Base-by-base conservation (phyloP, 1,139 yeast genomes). In the Starmera stellimalicola region DNA sequence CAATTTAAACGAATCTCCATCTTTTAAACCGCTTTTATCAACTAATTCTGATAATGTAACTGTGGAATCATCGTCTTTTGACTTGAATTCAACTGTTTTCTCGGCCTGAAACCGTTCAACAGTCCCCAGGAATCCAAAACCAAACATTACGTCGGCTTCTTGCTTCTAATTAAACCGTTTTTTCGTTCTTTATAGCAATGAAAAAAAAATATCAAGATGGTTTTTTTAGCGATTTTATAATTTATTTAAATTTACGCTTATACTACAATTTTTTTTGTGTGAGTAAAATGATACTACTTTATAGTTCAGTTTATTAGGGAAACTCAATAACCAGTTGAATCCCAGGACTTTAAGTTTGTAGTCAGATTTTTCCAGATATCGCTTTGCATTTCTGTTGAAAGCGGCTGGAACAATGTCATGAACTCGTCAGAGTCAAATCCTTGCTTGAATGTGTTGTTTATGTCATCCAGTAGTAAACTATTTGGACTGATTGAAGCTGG, bases 1-100 rank as follows among this genome's bases (percentile, higher is more conserved):
- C 47, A 81, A 62, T 60, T 69, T 65, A 50, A 77, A 72, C 43
- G 62, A 58, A 12, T 68, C 47, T 7, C 63, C 62, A 32, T 68
- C 53, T 11, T 51, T 48, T 30, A 73, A 58, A 12, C 60, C 65
- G 3, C 72, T 63, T 30, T 60, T 44, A 27, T 56, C 48, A 9
- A 73, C 58, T 16, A 77, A 59, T 25, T 65, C 57, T 26, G 56
- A 45, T 18, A 65, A 52, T 7, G 65, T 50, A 18, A 61, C 54
- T 14, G 54, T 37, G 2, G 55, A 47, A 0, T 57, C 45, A 33
- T 47, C 41, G 37, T 41, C 34, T 3, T 47, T 26, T 4, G 25
- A n/a, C 25, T 22, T 5, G 12, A 22, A 22, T 14, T 22, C 25
- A n/a, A 22, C 25, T 7, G 24, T 22, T 22, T 22, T 22, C 7